Evolutionary conservation across 2,329 filamentous ascomycete genomes (phyloP).

Genomic region (Botryosphaeria agaves): DNA sequence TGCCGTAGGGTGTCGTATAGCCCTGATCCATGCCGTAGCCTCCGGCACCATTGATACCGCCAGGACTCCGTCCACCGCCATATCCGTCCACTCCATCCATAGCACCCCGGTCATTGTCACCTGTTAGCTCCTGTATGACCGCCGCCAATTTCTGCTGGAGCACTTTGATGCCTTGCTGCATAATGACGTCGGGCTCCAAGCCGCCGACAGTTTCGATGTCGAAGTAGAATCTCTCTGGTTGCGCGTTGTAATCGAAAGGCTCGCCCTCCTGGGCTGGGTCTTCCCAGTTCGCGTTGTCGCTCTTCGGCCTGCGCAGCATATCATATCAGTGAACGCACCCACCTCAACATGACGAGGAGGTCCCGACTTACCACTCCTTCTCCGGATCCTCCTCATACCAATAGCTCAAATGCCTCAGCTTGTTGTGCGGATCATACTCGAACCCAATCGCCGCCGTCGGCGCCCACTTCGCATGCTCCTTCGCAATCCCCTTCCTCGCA

Average conservation of each 20-base stretch:
- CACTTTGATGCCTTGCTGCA: slow-evolving; percentile 74
- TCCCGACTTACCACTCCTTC: slow-evolving; percentile 53
- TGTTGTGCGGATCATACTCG: slow-evolving; percentile 97
- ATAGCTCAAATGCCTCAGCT: slow-evolving; percentile 75
- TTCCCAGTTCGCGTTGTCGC: slow-evolving; percentile 63
- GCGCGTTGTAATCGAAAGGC: slow-evolving; percentile 78
- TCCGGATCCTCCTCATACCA: slow-evolving; percentile 83
- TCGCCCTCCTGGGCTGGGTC: slow-evolving; percentile 67
- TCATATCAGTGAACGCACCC: neutral
- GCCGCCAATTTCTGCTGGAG: slow-evolving; percentile 80
- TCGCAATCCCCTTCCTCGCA: slow-evolving; percentile 95
- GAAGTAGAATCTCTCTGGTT: slow-evolving; percentile 75
- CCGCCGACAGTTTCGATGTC: slow-evolving; percentile 82
- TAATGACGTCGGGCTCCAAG: slow-evolving; percentile 75
- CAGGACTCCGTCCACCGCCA: slow-evolving; percentile 35
- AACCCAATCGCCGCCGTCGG: slow-evolving; percentile 86
- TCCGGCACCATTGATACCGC: slow-evolving; percentile 30
- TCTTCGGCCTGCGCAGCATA: slow-evolving; percentile 50
- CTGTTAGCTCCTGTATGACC: slow-evolving; percentile 49
- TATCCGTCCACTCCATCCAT: slow-evolving; percentile 33
- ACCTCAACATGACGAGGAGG: neutral
- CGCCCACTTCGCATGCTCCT: slow-evolving; percentile 97
- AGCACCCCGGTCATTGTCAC: slow-evolving; percentile 29
- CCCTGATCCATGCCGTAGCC: slow-evolving; percentile 37
- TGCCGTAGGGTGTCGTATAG: slow-evolving; percentile 49